phyloP scores from a whole-genome alignment of 306 rosid species.

The Prunus dulcis region DNA sequence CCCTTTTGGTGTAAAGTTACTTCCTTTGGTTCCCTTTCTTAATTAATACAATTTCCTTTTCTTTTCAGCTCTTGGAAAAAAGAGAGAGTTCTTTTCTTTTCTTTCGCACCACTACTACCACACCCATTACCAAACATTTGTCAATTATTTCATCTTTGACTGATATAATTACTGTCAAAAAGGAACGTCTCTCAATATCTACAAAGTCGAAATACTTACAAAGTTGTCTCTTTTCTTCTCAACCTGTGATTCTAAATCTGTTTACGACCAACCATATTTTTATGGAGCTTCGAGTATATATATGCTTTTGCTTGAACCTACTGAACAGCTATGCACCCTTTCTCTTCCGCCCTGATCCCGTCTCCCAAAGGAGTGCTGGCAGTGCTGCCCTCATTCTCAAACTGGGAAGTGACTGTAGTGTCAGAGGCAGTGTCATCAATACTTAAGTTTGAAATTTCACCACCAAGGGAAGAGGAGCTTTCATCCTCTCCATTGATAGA shows the following conservation, averaged over 20 bases:
- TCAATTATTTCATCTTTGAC: no score
- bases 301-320: background rate
- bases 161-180: background rate
- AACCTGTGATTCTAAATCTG: slow-evolving; percentile 3
- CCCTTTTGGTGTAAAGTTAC: no score
- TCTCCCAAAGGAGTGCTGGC: background rate
- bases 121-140: no score
- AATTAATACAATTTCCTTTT: background rate
- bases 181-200: slow-evolving; percentile 5
- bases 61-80: background rate
- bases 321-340: slow-evolving; percentile 9
- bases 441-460: slow-evolving; percentile 67
- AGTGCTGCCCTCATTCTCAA: slow-evolving; percentile 37
- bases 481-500: slow-evolving; percentile 80
- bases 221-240: background rate
- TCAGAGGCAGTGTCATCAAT: slow-evolving; percentile 80
- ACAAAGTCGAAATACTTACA: background rate
- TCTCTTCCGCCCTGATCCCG: background rate
- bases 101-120: no score
- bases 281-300: background rate
- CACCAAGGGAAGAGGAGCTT: slow-evolving; percentile 56
- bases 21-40: background rate
- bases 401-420: slow-evolving; percentile 60
- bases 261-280: slow-evolving; percentile 7
- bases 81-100: background rate